Evolutionary conservation across 352 stramenopile species (phyloP), one percentile per base, ranked within the genome.

Genomic region (Pythium dissotocum): DNA sequence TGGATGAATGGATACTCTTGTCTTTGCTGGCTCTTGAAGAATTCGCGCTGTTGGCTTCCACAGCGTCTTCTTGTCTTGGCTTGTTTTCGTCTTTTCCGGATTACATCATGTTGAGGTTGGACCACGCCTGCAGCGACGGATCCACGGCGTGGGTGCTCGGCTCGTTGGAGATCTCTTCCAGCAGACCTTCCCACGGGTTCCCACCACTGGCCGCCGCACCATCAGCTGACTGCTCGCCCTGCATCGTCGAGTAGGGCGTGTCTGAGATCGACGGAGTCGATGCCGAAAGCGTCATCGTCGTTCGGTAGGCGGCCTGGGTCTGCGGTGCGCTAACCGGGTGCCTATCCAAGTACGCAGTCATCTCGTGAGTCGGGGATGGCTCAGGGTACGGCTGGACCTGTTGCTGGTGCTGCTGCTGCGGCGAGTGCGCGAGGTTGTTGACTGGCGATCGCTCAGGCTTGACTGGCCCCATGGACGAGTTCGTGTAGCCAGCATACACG

Each of bases 61-160:
- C 38, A 40, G 36, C 62, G 57, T 21, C 28, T 30, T 30, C 28
- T 30, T 30, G 28, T 30, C 61, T 67, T 24, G 49, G 33, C 26
- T 57, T 56, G 24, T 60, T 58, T 58, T n/a, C 9, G 32, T 12
- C 32, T 26, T 36, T 26, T 36, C 5, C 9, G 54, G 35, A n/a
- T 74, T 59, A 93, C 71, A 91, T 81, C 61, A 93, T 88, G 73
- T 88, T 77, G 57, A 93, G 79, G 68, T 85, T 90, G 30, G 81
- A 87, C 82, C 82, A 93, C 38, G 76, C 73, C 58, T 92, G 82
- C 52, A 94, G 73, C 28, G 71, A 71, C 14, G 82, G 77, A 48
- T 92, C 81, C 38, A 85, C 71, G 40, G 75, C 69, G 46, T 83
- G 76, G 24, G 71, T 28, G 24, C 64, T 65, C 24, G 77, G 76